A percentile compares a stretch with the other conserved stretches of the same genome.
phyloP scores from a whole-genome alignment of 177 flowering plant species.

The Tripterygium wilfordii region DNA sequence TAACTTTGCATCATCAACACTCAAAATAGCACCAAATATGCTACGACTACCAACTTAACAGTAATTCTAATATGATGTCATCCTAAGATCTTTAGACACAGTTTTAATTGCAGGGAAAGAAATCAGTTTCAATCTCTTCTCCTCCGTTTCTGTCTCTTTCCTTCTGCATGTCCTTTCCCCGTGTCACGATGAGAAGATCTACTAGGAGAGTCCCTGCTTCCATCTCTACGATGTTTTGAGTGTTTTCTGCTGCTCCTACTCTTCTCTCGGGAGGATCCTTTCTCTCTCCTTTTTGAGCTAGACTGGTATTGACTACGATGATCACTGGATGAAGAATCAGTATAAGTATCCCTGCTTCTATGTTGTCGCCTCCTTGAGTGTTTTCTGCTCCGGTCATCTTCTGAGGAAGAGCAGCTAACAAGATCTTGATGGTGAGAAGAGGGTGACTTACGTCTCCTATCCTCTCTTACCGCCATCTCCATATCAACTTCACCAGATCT shows the following conservation, averaged over 20 bases:
- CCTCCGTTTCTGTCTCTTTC: constrained; percentile 33
- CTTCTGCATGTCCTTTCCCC: constrained; percentile 22
- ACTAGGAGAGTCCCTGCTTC: constrained; percentile 32
- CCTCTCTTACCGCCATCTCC: constrained; percentile 16
- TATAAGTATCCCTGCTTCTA: constrained; percentile 37
- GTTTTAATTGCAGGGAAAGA: background rate
- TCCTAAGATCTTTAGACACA: no score
- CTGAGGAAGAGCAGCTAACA: constrained; percentile 29
- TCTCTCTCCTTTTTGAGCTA: constrained; percentile 38
- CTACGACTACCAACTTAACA: no score
- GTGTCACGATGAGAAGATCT: constrained; percentile 38
- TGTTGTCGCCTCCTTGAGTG: constrained; percentile 28
- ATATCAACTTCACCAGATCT: constrained; percentile 7
- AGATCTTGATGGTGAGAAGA: constrained; percentile 2
- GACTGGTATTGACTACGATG: constrained; percentile 27
- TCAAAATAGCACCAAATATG: no score
- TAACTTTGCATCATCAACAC: no score
- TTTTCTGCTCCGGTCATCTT: constrained; percentile 41
- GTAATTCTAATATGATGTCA: no score
- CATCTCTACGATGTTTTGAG: constrained; percentile 44
- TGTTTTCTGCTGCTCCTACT: constrained; percentile 52
- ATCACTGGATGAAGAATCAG: constrained; percentile 46
- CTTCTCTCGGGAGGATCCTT: constrained; percentile 44
- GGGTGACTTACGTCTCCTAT: constrained; percentile 13
- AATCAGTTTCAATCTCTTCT: constrained; percentile 11